Base-by-base conservation (phyloP, 805 yeast species). In the Candida coquimbonensis region DNA sequence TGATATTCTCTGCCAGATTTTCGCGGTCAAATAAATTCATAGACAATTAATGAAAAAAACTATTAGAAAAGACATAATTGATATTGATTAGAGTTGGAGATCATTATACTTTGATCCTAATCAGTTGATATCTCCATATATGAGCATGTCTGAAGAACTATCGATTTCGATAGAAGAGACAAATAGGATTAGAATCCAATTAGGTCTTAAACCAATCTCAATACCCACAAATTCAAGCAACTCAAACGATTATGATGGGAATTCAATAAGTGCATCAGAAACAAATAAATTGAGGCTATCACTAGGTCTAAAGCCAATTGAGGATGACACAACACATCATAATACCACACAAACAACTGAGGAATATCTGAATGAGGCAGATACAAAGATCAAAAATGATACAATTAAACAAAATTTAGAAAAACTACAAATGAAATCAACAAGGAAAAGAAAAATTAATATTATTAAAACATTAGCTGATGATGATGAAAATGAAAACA, bases 131-230 rank as follows among this genome's bases (percentile, higher is more conserved):
- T 5, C 24, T 6, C 7, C 24, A 5, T 36, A 13, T 13, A 35
- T 19, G 19, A 16, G 6, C 14, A 44, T 48, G 45, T 33, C 50
- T 13, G 58, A 57, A 5, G 61, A 55, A 9, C 37, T 16, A 7
- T 39, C 55, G 0, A 52, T 57, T 0, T 57, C 75, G 0, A 42
- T 81, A 1, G 80, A 74, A 47, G 84, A 80, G 48, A 81, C 86
- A 0, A 80, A 81, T 54, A 65, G 62, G 51, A 64, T 78, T 8
- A 62, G 87, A 24, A 49, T 63, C 7, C 68, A 74, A 12, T 53
- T 78, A 11, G 86, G 86, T 1, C 63, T 81, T 45, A 70, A 72
- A 34, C 80, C 82, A 1, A 70, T 78, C 16, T 72, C 70, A 11
- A 49, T 47, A 25, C 44, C 51, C 17, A 32, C 7, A 26, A 17